These are phyloP conservation scores for Setaria italica DNA, from an alignment of 202 grass and related monocot species.

Conservation along the genomic window DNA sequence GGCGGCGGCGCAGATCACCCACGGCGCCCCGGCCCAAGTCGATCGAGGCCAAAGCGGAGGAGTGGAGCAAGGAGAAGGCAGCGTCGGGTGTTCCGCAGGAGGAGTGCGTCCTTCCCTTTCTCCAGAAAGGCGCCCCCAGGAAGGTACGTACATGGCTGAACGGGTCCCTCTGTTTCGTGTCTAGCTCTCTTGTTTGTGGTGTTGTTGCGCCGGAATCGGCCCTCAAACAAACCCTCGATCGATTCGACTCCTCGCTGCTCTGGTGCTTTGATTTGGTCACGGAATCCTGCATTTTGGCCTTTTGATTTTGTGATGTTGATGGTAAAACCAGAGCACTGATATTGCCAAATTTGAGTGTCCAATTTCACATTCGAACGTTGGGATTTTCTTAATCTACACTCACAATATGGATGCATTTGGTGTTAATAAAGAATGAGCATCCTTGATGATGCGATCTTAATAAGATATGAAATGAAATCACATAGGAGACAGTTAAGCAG, in stretches of 20 bases:
- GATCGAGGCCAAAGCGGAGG: constrained; percentile 25
- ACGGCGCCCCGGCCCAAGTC: background rate
- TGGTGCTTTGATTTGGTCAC: background rate
- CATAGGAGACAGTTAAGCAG: background rate
- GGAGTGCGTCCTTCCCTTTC: constrained; percentile 60
- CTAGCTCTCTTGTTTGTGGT: background rate
- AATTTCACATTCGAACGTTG: background rate
- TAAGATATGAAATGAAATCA: background rate
- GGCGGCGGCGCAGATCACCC: background rate
- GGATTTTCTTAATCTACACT: background rate
- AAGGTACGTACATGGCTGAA: constrained; percentile 40
- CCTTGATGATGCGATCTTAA: background rate
- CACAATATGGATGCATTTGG: background rate
- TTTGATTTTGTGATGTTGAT: background rate
- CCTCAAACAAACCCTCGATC: background rate
- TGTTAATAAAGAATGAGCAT: background rate
- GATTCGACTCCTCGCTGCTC: background rate
- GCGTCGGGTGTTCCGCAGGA: constrained; percentile 39
- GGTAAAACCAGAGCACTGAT: background rate
- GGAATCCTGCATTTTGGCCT: background rate
- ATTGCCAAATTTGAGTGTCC: constrained; percentile 2
- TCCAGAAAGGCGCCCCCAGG: constrained; percentile 49
- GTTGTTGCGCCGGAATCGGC: background rate
- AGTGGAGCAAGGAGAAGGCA: constrained; percentile 39
- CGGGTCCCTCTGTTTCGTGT: background rate